Evolutionary conservation across 371 early-diverging fungal genomes (phyloP), one percentile per base, ranked within the genome.

Genomic region (Batkoa obscura): DNA sequence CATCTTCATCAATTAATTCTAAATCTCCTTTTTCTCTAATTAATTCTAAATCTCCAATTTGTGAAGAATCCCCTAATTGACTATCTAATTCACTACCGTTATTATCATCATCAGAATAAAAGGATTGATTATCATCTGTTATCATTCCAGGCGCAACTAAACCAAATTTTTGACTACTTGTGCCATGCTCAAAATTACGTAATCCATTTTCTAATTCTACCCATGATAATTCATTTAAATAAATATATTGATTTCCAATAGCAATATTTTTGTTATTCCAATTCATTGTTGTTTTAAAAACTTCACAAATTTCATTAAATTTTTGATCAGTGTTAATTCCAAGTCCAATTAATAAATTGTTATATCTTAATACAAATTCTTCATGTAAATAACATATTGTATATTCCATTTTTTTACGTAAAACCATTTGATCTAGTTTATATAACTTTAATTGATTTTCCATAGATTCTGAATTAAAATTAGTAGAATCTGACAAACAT

Each of bases 131-230:
- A 33, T 43, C 58, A 35, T 43, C 50, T 17, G 33, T 38, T 5
- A 36, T n/a, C 9, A 31, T 23, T 3, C 31, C 23, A n/a, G 34
- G 50, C 13, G 79, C 83, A 12, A 51, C 12, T 50, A 47, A 43
- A 12, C 54, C 38, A 23, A 59, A 47, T 8, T 30, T 9, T 8
- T 33, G 38, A 9, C 23, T 30, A 9, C 38, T 39, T n/a, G 12
- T 38, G 3, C 46, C 51, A 50, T 81, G 81, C 69, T 90, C 88
- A 39, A 74, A 68, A 0, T 71, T 69, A 15, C 85, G 72, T 17
- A 91, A 68, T 17, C 78, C 75, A 54, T 84, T 81, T 58, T 91
- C 92, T 15, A 88, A 59, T 47, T 78, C 78, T 57, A 77, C 78
- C 86, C 86, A 87, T 9, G 76, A 81, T 32, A 73, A 74, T 55